phyloP scores from a whole-genome alignment of 371 early-diverging fungal genomes.

The Mucor mucedo region DNA sequence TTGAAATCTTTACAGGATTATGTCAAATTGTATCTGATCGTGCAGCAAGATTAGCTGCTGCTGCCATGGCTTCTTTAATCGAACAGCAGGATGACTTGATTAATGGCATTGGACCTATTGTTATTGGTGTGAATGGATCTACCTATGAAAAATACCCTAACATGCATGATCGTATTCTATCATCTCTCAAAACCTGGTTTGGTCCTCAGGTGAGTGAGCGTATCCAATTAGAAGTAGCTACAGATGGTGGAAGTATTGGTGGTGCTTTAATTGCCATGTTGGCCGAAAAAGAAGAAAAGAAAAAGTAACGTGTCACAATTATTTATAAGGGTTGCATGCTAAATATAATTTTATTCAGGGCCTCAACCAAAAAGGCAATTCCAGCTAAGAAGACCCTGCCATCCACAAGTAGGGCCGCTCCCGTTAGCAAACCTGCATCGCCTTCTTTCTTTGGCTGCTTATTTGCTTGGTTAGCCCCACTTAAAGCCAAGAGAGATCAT shows the following conservation, averaged over 20 bases:
- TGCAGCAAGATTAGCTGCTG: conserved; percentile 83
- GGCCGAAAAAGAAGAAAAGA: conserved; percentile 21
- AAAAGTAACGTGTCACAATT: background rate
- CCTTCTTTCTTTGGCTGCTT: conserved; percentile 28
- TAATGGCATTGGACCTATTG: conserved; percentile 27
- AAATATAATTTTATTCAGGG: background rate
- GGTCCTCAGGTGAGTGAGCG: conserved; percentile 30
- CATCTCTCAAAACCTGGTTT: conserved; percentile 43
- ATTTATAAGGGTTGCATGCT: background rate
- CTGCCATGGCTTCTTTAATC: conserved; percentile 56
- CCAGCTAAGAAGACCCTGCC: background rate
- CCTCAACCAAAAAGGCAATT: background rate
- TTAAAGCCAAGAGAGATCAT: conserved; percentile 8
- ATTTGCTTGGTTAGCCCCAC: conserved; percentile 24
- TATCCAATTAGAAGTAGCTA: conserved; percentile 45
- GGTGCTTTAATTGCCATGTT: conserved; percentile 56
- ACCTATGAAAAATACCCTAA: conserved; percentile 49
- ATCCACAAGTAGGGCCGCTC: conserved; percentile 2
- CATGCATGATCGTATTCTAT: conserved; percentile 44
- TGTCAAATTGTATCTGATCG: conserved; percentile 83
- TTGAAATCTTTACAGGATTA: conserved; percentile 49
- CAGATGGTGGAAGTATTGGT: conserved; percentile 54
- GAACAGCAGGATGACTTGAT: conserved; percentile 57
- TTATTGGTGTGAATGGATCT: conserved; percentile 81
- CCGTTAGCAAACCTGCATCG: conserved; percentile 15